Conservation (phyloP, 1,284 basidiomycete species). For the Mycosarcoma mackinlayi region DNA sequence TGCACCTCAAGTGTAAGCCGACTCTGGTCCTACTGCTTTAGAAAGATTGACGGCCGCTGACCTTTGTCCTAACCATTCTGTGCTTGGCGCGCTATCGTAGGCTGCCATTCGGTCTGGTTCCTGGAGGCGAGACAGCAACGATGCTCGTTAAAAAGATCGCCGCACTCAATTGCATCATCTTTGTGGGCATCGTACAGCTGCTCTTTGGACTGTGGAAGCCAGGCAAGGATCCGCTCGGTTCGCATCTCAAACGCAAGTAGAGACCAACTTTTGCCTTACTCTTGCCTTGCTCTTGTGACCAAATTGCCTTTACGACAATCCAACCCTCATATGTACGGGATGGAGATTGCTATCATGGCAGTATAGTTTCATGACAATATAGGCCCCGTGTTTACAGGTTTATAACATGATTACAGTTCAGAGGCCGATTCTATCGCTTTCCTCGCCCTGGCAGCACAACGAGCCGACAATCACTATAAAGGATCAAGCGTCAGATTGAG, state of each 20-base stretch:
- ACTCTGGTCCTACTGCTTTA: background rate
- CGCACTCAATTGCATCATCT: conserved; percentile 53
- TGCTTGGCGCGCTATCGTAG: conserved; percentile 21
- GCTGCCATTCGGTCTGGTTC: conserved; percentile 52
- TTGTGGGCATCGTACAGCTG: conserved; percentile 43
- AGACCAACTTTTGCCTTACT: background rate
- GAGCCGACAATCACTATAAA: no score
- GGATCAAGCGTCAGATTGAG: no score
- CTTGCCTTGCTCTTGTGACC: background rate
- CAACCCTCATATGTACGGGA: no score
- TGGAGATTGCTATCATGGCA: no score
- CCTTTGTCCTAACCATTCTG: conserved; percentile 19
- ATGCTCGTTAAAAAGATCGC: conserved; percentile 52
- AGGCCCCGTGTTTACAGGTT: no score
- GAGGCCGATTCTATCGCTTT: no score
- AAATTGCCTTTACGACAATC: no score
- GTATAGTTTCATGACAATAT: no score
- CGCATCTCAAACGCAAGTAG: conserved; percentile 35
- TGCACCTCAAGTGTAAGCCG: conserved; percentile 48
- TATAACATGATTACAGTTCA: no score
- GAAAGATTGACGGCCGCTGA: background rate
- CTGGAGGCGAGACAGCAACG: conserved; percentile 36
- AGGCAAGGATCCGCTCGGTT: conserved; percentile 40
- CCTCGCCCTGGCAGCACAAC: no score
- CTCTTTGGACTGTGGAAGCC: conserved; percentile 53